These are phyloP conservation scores for Teratosphaeria gauchensis DNA, from an alignment of 2,329 filamentous ascomycete genomes.

Conservation along the genomic window DNA sequence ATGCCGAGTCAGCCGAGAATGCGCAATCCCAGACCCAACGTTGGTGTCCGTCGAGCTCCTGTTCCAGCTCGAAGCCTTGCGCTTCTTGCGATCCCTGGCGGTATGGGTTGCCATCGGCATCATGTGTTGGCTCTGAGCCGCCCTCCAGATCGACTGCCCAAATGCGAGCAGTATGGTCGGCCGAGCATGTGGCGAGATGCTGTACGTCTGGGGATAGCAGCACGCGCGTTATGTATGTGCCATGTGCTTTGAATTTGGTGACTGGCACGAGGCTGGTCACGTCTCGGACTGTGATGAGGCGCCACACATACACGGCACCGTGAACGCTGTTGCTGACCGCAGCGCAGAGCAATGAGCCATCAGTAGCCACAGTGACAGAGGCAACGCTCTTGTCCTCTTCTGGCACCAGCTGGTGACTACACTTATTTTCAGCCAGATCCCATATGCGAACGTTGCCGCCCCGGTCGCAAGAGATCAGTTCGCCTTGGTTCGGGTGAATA, in stretches of 20 bases:
- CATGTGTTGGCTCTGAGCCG: neutral
- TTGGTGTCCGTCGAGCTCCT: conserved; percentile 80
- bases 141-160: conserved; percentile 73
- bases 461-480: conserved; percentile 92
- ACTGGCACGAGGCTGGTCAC: conserved; percentile 76
- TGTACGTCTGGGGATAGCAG: conserved; percentile 88
- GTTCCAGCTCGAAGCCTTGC: conserved; percentile 65
- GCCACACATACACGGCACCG: conserved; percentile 97
- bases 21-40: conserved; percentile 98
- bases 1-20: conserved; percentile 86
- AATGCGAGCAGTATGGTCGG: conserved; percentile 90
- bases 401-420: conserved; percentile 89
- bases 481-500: conserved; percentile 98
- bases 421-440: conserved; percentile 95
- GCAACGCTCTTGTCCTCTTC: conserved; percentile 91
- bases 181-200: conserved; percentile 85
- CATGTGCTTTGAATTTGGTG: conserved; percentile 82
- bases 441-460: conserved; percentile 88
- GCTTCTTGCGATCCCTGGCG: conserved; percentile 33
- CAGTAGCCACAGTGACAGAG: conserved; percentile 90
- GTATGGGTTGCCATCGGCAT: neutral
- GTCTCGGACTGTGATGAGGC: conserved; percentile 74
- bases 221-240: conserved; percentile 85
- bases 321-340: conserved; percentile 64
- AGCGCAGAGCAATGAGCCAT: conserved; percentile 84